These are phyloP conservation scores for Volvox carteri DNA, from an alignment of 163 green algal species.

Conservation along the genomic window DNA sequence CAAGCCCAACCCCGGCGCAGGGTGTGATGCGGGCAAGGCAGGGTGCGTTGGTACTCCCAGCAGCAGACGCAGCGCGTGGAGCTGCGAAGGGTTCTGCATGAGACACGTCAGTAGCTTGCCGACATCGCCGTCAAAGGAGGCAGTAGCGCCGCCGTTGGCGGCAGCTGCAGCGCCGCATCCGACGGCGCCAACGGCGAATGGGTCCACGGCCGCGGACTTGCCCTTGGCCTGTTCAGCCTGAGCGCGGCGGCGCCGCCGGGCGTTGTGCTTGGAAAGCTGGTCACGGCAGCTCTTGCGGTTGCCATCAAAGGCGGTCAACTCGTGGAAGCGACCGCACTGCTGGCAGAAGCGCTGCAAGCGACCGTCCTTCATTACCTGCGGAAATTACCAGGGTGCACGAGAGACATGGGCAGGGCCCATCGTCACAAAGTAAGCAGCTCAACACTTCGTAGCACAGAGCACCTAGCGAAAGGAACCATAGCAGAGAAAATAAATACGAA, in stretches of 20 bases:
- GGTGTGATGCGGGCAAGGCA: conserved; percentile 62
- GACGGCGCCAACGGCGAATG: neutral
- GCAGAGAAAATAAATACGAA: no score
- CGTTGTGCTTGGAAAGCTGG: conserved; percentile 85
- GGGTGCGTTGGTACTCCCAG: conserved; percentile 72
- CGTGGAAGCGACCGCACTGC: conserved; percentile 86
- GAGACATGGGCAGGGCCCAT: no score
- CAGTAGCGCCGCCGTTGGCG: neutral
- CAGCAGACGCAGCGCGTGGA: conserved; percentile 74
- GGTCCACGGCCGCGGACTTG: conserved; percentile 17
- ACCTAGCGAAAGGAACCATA: no score
- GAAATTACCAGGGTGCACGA: no score
- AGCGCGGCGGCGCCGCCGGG: conserved; percentile 67
- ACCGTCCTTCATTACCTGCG: conserved; percentile 76
- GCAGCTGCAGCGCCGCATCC: neutral
- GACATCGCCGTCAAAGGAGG: conserved; percentile 52
- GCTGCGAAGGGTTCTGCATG: conserved; percentile 71
- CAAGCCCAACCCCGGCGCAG: neutral
- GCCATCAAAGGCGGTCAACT: conserved; percentile 81
- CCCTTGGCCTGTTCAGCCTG: conserved; percentile 53
- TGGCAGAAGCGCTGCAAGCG: conserved; percentile 86
- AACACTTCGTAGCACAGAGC: no score
- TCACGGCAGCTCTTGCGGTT: conserved; percentile 79
- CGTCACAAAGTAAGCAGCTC: no score
- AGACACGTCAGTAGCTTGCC: conserved; percentile 67